Conservation (phyloP, 2,329 filamentous ascomycete genomes). For the Aspergillus caelatus region DNA sequence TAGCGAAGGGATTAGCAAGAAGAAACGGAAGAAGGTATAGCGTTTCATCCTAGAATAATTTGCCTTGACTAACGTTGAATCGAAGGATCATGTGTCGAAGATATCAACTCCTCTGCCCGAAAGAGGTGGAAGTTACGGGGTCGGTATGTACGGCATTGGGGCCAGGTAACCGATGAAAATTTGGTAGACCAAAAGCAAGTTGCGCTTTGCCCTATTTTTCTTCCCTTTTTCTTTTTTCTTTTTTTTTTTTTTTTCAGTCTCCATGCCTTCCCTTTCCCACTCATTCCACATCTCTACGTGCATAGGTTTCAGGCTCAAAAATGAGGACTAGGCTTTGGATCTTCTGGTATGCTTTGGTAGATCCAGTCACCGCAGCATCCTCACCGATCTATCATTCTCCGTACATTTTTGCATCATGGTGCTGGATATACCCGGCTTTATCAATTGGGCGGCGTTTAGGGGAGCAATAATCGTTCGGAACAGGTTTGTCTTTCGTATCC, state of each 20-base stretch:
- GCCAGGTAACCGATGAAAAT: slow-evolving; percentile 35
- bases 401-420: slow-evolving; percentile 51
- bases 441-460: slow-evolving; percentile 43
- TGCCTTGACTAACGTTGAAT: background rate
- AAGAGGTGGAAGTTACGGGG: slow-evolving; percentile 45
- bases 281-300: slow-evolving; percentile 17
- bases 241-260: slow-evolving; percentile 18
- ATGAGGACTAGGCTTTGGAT: slow-evolving; percentile 17
- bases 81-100: slow-evolving; percentile 46
- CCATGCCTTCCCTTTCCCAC: slow-evolving; percentile 18
- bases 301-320: slow-evolving; percentile 26
- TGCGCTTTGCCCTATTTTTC: slow-evolving; percentile 10
- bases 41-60: background rate
- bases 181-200: slow-evolving; percentile 26
- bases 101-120: slow-evolving; percentile 43
- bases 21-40: slow-evolving; percentile 53
- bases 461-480: slow-evolving; percentile 14
- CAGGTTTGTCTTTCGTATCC: slow-evolving; percentile 9
- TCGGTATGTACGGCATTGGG: slow-evolving; percentile 50
- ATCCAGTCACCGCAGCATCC: slow-evolving; percentile 17
- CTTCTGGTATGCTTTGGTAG: slow-evolving; percentile 15
- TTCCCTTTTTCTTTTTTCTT: slow-evolving; percentile 18
- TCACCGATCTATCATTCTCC: slow-evolving; percentile 28
- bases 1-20: slow-evolving; percentile 47
- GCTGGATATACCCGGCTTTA: slow-evolving; percentile 54